A percentile compares a stretch with the other conserved stretches of the same genome.
phyloP scores from a whole-genome alignment of 371 early-diverging fungal genomes.

The Nematocida sp. region DNA sequence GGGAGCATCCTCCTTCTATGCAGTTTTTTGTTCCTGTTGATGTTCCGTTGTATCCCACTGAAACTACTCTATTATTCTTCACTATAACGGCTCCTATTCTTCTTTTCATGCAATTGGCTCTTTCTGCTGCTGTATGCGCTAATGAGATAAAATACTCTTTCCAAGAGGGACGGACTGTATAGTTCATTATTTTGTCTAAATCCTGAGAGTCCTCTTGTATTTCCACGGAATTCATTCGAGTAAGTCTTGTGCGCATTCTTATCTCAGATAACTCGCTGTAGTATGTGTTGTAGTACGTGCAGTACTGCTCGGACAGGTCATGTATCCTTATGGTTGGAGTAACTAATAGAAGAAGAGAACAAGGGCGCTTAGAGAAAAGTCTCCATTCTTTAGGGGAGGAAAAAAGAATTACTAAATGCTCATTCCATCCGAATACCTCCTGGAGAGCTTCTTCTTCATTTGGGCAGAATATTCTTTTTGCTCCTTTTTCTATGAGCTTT shows the following conservation, averaged over 20 bases:
- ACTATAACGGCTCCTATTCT: slow-evolving; percentile 88
- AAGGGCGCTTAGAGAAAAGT: slow-evolving; percentile 19
- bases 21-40: slow-evolving; percentile 82
- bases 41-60: slow-evolving; percentile 95
- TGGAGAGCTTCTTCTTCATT: slow-evolving; percentile 3
- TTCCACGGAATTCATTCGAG: slow-evolving; percentile 17
- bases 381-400: neutral
- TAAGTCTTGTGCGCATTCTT: neutral
- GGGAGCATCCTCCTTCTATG: slow-evolving; percentile 81
- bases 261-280: neutral
- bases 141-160: slow-evolving; percentile 90
- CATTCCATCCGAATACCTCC: neutral
- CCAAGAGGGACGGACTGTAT: slow-evolving; percentile 69
- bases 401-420: slow-evolving; percentile 6
- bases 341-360: slow-evolving; percentile 10
- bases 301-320: neutral
- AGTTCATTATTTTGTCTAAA: neutral
- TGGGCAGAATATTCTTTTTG: neutral
- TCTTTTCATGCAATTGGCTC: slow-evolving; percentile 90
- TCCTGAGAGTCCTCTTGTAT: neutral
- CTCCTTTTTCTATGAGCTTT: neutral
- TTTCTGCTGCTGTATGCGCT: slow-evolving; percentile 74
- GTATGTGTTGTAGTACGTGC: neutral
- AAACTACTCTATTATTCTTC: slow-evolving; percentile 77
- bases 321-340: neutral